Evolutionary conservation across 306 rosid genomes (phyloP), one percentile per base, ranked within the genome.

Genomic region (Trifolium dubium): DNA sequence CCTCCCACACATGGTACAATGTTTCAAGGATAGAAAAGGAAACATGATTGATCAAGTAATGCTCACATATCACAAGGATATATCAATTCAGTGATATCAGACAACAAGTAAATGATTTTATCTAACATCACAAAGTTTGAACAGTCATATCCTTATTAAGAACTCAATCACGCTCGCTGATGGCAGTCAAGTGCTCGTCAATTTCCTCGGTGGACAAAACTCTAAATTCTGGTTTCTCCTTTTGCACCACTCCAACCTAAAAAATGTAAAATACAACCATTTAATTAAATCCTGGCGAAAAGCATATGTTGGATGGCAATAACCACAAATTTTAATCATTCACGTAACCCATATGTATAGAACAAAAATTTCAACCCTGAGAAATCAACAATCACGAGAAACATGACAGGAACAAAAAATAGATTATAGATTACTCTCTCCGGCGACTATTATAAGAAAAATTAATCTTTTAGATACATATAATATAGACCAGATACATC

Each of bases 111-210:
- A 12, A 64, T 62, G 47, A 60, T 77, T 77, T 43, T 66, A 67
- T 64, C 56, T 34, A 77, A 72, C 65, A 59, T 37, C 67, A 28
- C 6, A 77, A 39, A 66, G 75, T 67, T 47, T 54, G 19, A 74
- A 54, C 76, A 77, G 59, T n/a, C 71, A 74, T 53, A 41, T 75
- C 81, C 84, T 44, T 40, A 41, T 66, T 44, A 71, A 62, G 54
- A 67, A 61, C 81, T 92, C 89, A 95, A 76, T 95, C 99, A 12
- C 98, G 96, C 86, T 95, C 99, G 15, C 99, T 95, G 44, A 95
- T 95, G 30, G 99, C 97, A 66, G 97, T 95, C 98, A 95, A 83
- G 84, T 95, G 98, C 83, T 95, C 99, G 40, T 95, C 99, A 64
- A 95, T 85, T 84, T 95, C 99, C 54, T 95, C 99, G 0, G 93